Percentiles rank a stretch among this genome's conserved stretches.
Evolutionary conservation across 1,139 yeast genomes (phyloP).

Genomic region (Protomyces macrosporus): DNA sequence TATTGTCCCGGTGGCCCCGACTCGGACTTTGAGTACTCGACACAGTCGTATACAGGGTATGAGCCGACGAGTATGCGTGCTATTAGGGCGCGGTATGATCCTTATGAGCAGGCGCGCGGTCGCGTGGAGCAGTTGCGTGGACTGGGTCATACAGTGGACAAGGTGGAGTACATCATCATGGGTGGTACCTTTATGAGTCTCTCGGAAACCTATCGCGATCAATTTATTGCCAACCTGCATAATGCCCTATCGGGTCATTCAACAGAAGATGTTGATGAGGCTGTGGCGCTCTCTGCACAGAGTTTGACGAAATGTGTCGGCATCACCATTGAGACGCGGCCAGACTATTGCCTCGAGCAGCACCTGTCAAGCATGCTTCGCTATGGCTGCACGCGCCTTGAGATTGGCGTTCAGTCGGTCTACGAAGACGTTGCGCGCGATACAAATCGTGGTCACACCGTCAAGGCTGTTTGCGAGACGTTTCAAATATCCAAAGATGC

Average conservation of each 20-base stretch:
- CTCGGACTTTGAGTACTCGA: conserved; percentile 93
- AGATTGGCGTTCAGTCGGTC: conserved; percentile 94
- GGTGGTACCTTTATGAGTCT: conserved; percentile 98
- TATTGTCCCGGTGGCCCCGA: conserved; percentile 99
- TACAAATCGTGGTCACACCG: conserved; percentile 97
- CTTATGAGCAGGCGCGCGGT: conserved; percentile 97
- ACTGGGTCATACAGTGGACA: conserved; percentile 92
- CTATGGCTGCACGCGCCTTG: conserved; percentile 95
- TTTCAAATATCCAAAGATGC: conserved; percentile 95
- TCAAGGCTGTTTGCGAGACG: conserved; percentile 90
- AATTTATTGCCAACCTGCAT: conserved; percentile 80
- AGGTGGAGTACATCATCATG: conserved; percentile 96
- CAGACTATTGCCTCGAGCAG: conserved; percentile 95
- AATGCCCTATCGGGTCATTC: conserved; percentile 93
- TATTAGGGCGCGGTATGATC: conserved; percentile 93
- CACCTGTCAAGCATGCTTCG: conserved; percentile 92
- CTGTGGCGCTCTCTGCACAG: conserved; percentile 85
- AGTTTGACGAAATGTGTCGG: conserved; percentile 97
- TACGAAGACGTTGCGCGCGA: conserved; percentile 98
- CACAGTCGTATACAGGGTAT: conserved; percentile 97
- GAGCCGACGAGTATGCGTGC: conserved; percentile 99
- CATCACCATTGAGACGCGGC: conserved; percentile 95
- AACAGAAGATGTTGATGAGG: conserved; percentile 83
- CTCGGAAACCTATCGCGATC: conserved; percentile 82
- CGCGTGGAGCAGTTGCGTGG: conserved; percentile 92